phyloP scores from a whole-genome alignment of 306 rosid species.

The Morella rubra region DNA sequence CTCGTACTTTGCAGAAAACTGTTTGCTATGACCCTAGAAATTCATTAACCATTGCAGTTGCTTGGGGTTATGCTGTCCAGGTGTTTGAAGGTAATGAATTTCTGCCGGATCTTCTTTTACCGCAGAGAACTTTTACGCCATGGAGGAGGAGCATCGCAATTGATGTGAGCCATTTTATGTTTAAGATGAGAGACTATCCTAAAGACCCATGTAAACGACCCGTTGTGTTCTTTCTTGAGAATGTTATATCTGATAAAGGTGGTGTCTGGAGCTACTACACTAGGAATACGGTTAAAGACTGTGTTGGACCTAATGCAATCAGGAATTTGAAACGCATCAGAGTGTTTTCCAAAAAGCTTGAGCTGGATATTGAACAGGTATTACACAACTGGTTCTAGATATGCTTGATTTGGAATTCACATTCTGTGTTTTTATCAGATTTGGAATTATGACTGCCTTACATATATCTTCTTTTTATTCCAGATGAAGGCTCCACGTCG shows the following conservation, averaged over 20 bases:
- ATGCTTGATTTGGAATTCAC: slow-evolving; percentile 5
- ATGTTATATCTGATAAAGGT: slow-evolving; percentile 35
- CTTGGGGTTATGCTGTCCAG: slow-evolving; percentile 85
- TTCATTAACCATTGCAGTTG: slow-evolving; percentile 70
- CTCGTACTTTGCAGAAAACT: slow-evolving; percentile 73
- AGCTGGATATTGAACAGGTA: slow-evolving; percentile 65
- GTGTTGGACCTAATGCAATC: slow-evolving; percentile 38
- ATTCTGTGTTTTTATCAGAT: slow-evolving; percentile 19
- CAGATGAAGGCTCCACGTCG: slow-evolving; percentile 88
- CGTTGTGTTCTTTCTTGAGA: slow-evolving; percentile 51
- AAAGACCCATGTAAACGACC: slow-evolving; percentile 78
- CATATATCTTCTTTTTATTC: slow-evolving; percentile 12
- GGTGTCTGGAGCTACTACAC: slow-evolving; percentile 60
- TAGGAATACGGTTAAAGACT: slow-evolving; percentile 43
- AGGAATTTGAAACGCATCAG: slow-evolving; percentile 45
- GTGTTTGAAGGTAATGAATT: slow-evolving; percentile 63
- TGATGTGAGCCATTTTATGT: slow-evolving; percentile 54
- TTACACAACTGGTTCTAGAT: neutral
- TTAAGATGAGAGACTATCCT: slow-evolving; percentile 60
- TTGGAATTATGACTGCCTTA: slow-evolving; percentile 17
- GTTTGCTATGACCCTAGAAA: slow-evolving; percentile 71
- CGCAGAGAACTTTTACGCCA: slow-evolving; percentile 65
- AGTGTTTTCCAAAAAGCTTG: slow-evolving; percentile 64
- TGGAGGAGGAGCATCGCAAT: slow-evolving; percentile 65
- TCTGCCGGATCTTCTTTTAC: slow-evolving; percentile 68